These are phyloP conservation scores for Magnusiomyces sp. DNA, from an alignment of 1,139 yeast genomes.

Conservation along the genomic window DNA sequence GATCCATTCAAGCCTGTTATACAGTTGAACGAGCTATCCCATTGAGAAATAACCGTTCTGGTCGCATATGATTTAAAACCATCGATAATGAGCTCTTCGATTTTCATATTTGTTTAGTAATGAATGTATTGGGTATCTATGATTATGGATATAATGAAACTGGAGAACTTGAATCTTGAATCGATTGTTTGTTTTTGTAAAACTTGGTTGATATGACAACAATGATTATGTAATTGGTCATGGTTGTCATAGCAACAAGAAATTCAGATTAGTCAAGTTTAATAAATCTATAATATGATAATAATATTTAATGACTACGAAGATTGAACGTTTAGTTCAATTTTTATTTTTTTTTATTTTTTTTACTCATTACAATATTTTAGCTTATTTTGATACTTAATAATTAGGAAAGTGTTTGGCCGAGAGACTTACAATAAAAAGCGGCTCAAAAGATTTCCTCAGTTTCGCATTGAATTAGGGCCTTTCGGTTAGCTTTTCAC, in stretches of 20 bases:
- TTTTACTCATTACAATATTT: not conserved
- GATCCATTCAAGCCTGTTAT: conserved; percentile 97
- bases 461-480: no score
- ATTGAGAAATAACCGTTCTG: conserved; percentile 87
- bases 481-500: no score
- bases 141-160: not conserved
- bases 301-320: no score
- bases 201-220: not conserved
- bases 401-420: no score
- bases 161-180: not conserved
- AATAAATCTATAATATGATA: no score
- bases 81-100: conserved; percentile 90
- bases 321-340: not conserved
- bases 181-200: not conserved
- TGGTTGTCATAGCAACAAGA: no score
- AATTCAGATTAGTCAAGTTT: no score
- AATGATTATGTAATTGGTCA: no score
- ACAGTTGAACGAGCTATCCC: conserved; percentile 97
- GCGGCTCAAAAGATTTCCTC: no score
- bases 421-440: no score
- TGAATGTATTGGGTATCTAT: not conserved
- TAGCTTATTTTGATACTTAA: no score
- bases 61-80: conserved; percentile 98
- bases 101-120: conserved; percentile 49
- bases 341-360: not conserved